These are phyloP conservation scores for Udeniomyces megalosporus DNA, from an alignment of 768 basidiomycete genomes.

Conservation along the genomic window DNA sequence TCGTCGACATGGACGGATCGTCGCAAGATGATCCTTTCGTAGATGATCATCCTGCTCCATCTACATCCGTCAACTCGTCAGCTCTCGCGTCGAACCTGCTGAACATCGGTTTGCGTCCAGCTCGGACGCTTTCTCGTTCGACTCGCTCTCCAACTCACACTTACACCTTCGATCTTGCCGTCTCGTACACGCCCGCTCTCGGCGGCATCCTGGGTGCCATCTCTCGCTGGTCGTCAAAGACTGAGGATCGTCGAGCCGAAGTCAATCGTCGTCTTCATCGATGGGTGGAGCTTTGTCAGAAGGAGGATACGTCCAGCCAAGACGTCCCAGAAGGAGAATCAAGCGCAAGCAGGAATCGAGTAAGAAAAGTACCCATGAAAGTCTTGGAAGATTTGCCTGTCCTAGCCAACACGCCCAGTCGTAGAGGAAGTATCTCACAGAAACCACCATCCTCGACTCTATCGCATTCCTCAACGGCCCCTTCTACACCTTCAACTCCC, in stretches of 20 bases:
- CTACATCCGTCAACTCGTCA: background rate
- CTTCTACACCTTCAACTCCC: too few species aligned
- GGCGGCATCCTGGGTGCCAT: conserved; percentile 13
- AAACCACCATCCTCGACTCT: background rate
- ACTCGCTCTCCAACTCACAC: conserved; percentile 6
- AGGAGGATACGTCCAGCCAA: background rate
- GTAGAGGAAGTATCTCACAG: background rate
- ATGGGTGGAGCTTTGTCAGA: background rate
- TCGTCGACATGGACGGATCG: background rate
- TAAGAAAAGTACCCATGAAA: conserved; percentile 1
- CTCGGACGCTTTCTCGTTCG: conserved; percentile 3
- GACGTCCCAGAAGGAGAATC: too few species aligned
- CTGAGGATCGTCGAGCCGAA: background rate
- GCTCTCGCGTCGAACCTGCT: background rate
- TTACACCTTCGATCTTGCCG: conserved; percentile 11
- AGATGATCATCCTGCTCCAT: background rate
- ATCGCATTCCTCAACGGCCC: too few species aligned
- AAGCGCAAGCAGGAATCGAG: too few species aligned
- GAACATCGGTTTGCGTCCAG: conserved; percentile 7
- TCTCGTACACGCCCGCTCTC: background rate
- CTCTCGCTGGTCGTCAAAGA: conserved; percentile 7
- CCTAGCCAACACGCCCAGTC: background rate
- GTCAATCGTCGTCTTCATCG: background rate
- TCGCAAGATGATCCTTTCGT: too few species aligned
- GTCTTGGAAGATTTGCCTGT: background rate